A percentile compares a stretch with the other conserved stretches of the same genome.
These are phyloP conservation scores for Asterophora parasitica DNA, from an alignment of 768 basidiomycete genomes.

Conservation along the genomic window DNA sequence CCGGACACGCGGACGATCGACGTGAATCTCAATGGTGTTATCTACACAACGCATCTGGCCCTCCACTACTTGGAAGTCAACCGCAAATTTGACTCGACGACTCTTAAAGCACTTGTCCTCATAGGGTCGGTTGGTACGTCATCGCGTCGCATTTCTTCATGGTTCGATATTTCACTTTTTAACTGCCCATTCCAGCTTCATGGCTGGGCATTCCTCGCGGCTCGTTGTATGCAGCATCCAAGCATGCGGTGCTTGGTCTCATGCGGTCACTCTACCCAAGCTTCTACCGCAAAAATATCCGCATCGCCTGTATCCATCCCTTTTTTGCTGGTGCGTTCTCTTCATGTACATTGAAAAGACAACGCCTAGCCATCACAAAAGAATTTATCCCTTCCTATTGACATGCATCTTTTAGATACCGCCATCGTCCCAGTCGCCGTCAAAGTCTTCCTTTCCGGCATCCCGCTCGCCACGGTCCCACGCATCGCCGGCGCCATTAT, in stretches of 20 bases:
- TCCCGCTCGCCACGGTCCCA: constrained; percentile 41
- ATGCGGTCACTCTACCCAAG: constrained; percentile 42
- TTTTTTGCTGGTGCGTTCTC: constrained; percentile 44
- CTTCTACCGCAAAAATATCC: constrained; percentile 32
- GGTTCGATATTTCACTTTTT: background rate
- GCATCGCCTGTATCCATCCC: constrained; percentile 45
- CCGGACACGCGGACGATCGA: constrained; percentile 42
- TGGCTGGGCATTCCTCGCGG: constrained; percentile 41
- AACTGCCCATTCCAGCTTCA: constrained; percentile 33
- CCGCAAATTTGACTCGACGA: constrained; percentile 22
- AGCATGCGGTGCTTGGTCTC: constrained; percentile 49
- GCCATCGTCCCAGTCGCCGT: constrained; percentile 35
- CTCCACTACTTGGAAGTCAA: constrained; percentile 43
- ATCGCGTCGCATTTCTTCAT: background rate
- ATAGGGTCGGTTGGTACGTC: constrained; percentile 50
- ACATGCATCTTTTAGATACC: constrained; percentile 32
- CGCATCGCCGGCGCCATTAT: constrained; percentile 51
- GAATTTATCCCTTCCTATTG: background rate
- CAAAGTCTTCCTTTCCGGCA: constrained; percentile 43
- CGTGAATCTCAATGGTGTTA: constrained; percentile 43
- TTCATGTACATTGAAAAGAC: too few relatives aligned
- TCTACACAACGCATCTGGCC: constrained; percentile 48
- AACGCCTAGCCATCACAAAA: too few relatives aligned
- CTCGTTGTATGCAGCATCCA: constrained; percentile 45
- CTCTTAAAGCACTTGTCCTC: constrained; percentile 47